Evolutionary conservation across 2,329 filamentous ascomycete species (phyloP), one percentile per base, ranked within the genome.

Genomic region (Neofusicoccum ribis): DNA sequence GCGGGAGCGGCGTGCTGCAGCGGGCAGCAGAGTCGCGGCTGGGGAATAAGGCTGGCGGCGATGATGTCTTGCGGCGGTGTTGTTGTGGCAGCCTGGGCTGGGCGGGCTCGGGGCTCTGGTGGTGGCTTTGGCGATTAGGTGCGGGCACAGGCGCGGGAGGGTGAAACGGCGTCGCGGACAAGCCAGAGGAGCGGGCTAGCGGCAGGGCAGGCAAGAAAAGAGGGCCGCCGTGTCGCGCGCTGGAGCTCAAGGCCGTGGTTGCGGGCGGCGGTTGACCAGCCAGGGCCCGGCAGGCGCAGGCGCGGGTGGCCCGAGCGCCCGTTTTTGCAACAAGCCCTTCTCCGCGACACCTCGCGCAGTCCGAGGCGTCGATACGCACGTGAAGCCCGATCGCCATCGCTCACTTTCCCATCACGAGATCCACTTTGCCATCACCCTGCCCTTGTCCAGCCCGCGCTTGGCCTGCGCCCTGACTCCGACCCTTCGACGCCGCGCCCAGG

Each of bases 331-430:
- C 37, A 11, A 11, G 37, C 31, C n/a, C 50, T 36, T 12, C 49
- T 37, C 34, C 43, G n/a, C 31, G 41, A 39, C 56, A n/a, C 41
- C 39, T 34, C 41, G 23, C 23, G 23, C 23, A 23, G 12, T 36
- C 14, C 52, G 23, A 36, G 20, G 23, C 43, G 46, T 46, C 59
- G 59, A 62, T 62, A 43, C 44, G 59, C 59, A 41, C 46, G 34
- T 37, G 20, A 51, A 50, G 17, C 14, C 37, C 59, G 59, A 62
- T 62, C 59, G 34, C 59, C 44, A 62, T 51, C 27, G n/a, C 36
- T 43, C 46, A 50, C 59, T 62, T 62, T 62, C 59, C 59, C 59
- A 62, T 62, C 59, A 51, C 46, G 17, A 47, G 34, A 15, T 50
- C 58, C 46, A 50, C 59, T 62, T 62, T 62, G 41, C 59, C 59